A percentile compares a stretch with the other conserved stretches of the same genome.
These are phyloP conservation scores for Cornus kousa DNA, from an alignment of 148 eudicot genomes.

Conservation along the genomic window DNA sequence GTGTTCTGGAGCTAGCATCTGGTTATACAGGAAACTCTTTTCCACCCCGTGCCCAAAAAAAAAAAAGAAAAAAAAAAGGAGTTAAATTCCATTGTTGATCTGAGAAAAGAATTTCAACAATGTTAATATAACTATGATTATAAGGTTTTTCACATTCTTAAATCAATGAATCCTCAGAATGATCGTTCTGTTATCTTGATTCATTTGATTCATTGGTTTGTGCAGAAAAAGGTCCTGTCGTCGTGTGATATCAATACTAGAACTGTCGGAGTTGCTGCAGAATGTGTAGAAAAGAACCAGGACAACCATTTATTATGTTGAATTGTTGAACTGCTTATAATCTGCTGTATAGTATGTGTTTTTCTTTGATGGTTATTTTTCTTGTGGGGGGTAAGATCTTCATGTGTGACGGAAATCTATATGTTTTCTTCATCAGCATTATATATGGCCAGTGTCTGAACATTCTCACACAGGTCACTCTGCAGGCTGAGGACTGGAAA, in stretches of 20 bases:
- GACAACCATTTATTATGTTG: slow-evolving; percentile 25
- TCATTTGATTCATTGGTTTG: slow-evolving; percentile 22
- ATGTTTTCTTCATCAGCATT: not conserved
- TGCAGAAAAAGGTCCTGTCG: slow-evolving; percentile 54
- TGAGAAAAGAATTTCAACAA: not conserved
- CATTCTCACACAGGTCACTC: not conserved
- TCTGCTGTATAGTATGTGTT: slow-evolving; percentile 17
- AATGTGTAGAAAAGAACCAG: slow-evolving; percentile 20
- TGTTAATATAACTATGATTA: not conserved
- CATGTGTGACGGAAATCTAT: not conserved
- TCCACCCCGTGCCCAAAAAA: no score
- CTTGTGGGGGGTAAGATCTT: not conserved
- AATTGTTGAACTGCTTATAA: slow-evolving; percentile 12
- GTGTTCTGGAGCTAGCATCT: no score
- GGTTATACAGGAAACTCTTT: not conserved
- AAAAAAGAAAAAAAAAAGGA: no score
- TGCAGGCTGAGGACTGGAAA: not conserved
- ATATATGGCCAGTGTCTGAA: not conserved
- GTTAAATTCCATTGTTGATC: not conserved
- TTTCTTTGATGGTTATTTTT: not conserved
- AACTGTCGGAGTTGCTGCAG: slow-evolving; percentile 29
- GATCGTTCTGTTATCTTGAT: slow-evolving; percentile 14
- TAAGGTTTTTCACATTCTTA: not conserved
- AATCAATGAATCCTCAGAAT: slow-evolving; percentile 3
- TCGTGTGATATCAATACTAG: slow-evolving; percentile 33